Percentiles rank a stretch among this genome's conserved stretches.
Evolutionary conservation across 192 early-diverging fungal genomes (phyloP).

Genomic region (Linnemannia zychae): DNA sequence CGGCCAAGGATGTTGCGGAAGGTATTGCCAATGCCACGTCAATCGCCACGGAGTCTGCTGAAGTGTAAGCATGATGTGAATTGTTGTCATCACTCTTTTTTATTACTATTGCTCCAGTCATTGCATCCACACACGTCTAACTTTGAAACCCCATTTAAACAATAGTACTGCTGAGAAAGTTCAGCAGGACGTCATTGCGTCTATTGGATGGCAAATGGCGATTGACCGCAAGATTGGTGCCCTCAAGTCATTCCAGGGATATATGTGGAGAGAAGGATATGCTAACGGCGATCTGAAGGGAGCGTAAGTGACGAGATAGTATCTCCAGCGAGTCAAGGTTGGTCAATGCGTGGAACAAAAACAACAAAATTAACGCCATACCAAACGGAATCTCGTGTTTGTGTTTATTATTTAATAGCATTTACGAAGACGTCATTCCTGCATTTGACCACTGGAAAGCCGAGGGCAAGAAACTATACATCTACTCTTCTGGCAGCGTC

Average conservation of each 20-base stretch:
- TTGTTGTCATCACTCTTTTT: neutral
- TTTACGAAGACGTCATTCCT: constrained; percentile 90
- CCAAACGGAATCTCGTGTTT: neutral
- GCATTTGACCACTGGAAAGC: constrained; percentile 81
- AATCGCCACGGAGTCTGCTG: constrained; percentile 55
- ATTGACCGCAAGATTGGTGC: constrained; percentile 92
- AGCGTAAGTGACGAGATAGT: constrained; percentile 64
- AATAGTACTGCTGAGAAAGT: constrained; percentile 60
- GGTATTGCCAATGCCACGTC: constrained; percentile 54
- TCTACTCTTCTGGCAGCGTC: constrained; percentile 97
- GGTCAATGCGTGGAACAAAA: neutral
- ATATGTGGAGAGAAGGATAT: constrained; percentile 95
- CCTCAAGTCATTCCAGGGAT: constrained; percentile 93
- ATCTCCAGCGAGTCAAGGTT: neutral
- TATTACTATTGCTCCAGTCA: neutral
- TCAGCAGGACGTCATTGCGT: constrained; percentile 69
- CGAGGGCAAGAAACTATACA: constrained; percentile 78
- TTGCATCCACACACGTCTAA: neutral
- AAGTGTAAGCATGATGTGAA: constrained; percentile 32
- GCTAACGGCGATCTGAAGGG: constrained; percentile 80
- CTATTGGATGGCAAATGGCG: constrained; percentile 88
- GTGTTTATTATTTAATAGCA: constrained; percentile 48
- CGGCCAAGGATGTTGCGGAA: constrained; percentile 60
- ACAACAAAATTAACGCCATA: neutral
- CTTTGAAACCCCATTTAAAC: neutral